These are phyloP conservation scores for Casuarina equisetifolia DNA, from an alignment of 306 rosid genomes.

Conservation along the genomic window DNA sequence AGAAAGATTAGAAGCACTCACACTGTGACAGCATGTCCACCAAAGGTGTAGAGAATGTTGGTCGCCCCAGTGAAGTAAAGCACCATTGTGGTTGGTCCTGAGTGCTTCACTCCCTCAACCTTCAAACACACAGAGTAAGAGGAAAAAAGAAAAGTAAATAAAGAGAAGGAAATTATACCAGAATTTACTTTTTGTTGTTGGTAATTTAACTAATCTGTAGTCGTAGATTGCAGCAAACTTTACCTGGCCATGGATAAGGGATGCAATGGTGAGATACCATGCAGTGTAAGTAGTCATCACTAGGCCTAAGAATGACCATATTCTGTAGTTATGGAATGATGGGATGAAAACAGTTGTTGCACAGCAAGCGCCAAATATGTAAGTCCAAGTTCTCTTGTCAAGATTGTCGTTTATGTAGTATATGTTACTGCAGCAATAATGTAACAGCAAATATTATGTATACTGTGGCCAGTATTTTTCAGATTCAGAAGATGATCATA, in stretches of 20 bases:
- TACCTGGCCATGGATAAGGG: conserved; percentile 90
- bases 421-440: conserved; percentile 62
- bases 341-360: conserved; percentile 97
- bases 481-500: background rate
- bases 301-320: conserved; percentile 93
- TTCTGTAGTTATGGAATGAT: conserved; percentile 94
- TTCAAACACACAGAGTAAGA: conserved; percentile 15
- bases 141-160: background rate
- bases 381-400: conserved; percentile 99
- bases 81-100: conserved; percentile 84
- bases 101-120: conserved; percentile 95
- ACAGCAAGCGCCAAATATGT: conserved; percentile 95
- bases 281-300: conserved; percentile 92
- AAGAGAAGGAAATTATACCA: background rate
- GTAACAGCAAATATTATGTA: background rate
- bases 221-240: background rate
- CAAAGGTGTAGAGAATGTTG: conserved; percentile 96
- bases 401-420: conserved; percentile 96
- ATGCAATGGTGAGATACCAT: conserved; percentile 95
- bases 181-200: background rate
- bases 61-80: conserved; percentile 98
- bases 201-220: background rate
- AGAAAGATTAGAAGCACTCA: conserved; percentile 31
- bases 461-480: too few relatives aligned
- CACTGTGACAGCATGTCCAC: conserved; percentile 99